Evolutionary conservation across 1,284 basidiomycete species (phyloP), one percentile per base, ranked within the genome.

Genomic region (Microbotryum silenes-acaulis): DNA sequence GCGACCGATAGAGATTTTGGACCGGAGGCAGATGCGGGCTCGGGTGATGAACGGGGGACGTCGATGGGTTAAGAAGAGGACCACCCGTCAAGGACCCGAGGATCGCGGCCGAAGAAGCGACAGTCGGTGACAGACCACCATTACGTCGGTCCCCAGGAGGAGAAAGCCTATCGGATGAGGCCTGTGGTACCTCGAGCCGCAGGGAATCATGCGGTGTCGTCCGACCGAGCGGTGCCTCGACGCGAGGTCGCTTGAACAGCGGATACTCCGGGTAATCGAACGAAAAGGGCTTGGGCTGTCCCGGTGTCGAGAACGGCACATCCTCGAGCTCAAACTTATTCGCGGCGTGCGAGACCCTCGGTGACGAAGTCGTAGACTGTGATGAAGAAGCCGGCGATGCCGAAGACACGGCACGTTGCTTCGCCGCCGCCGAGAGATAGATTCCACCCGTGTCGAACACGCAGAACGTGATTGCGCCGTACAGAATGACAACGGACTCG

Each of bases 401-500:
- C 48, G 48, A 50, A 5, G 48, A 29, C 14, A 23, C 48, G 14
- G 48, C 27, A 6, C 18, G 65, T 18, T 29, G n/a, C 48, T n/a
- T 60, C 56, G 23, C 57, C 56, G 60, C 54, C 27, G 63, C 53
- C 18, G 53, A 64, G 49, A 69, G 59, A 51, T 62, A 62, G 55
- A 68, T 57, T 37, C 69, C 67, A 16, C 65, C 68, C 4, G 67
- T 70, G 50, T 71, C 64, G 64, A 72, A 72, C 59, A 67, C 66
- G 52, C 66, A 70, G 46, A 72, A 71, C 12, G 62, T 70, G 62
- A 72, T 56, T 44, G 57, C 58, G 51, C 65, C 65, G 54, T 72
- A 72, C 57, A 56, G 56, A 51, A 72, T 70, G 14, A 69, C 69
- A 48, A 72, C 72, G 10, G 66, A 68, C n/a, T 71, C 72, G 61